Base-by-base conservation (phyloP, 2,329 filamentous ascomycete genomes). In the Exophiala viscosa region DNA sequence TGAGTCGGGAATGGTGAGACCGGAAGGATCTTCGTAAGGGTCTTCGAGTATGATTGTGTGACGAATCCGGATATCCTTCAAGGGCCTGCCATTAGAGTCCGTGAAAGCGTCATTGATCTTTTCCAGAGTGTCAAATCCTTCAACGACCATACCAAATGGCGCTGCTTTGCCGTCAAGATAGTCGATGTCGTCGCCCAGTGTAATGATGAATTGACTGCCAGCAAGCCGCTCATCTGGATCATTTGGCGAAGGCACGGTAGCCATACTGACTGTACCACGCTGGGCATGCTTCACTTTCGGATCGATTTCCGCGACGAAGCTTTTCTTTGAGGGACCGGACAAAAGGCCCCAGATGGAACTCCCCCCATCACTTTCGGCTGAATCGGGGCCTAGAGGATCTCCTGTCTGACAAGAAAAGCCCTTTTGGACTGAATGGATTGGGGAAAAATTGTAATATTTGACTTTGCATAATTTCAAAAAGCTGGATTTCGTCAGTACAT, bases 391-490 rank as follows among this genome's bases (percentile, higher is more conserved):
- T 48, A 97, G 84, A 10, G 92, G 92, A 66, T 97, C 93, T 68
- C 92, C 92, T 31, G 89, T 95, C 72, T 97, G 92, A 72, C 96
- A 96, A 56, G 91, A 95, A 73, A 96, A 97, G 72, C 90, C 85
- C 69, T 92, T 93, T 68, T 96, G 93, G 34, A 99, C 83, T 61
- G 86, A 90, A 74, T 96, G 89, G 49, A 97, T 76, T 20, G 92
- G 93, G 5, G 90, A 85, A 70, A 95, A 97, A 76, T 97, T 97
- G 83, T 96, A 99, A 76, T 97, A 99, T 76, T 96, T 99, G 73
- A 90, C 78, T 75, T 97, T 97, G 83, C 93, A 96, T 64, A 99
- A 88, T 79, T 99, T 97, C 52, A 99, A 77, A 71, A 99, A 97
- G 79, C 90, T 95, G 28, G 71, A 59, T 62, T 18, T 11, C 45